Evolutionary conservation across 1,139 yeast genomes (phyloP), one percentile per base, ranked within the genome.

Genomic region (Kazachstania sp.): DNA sequence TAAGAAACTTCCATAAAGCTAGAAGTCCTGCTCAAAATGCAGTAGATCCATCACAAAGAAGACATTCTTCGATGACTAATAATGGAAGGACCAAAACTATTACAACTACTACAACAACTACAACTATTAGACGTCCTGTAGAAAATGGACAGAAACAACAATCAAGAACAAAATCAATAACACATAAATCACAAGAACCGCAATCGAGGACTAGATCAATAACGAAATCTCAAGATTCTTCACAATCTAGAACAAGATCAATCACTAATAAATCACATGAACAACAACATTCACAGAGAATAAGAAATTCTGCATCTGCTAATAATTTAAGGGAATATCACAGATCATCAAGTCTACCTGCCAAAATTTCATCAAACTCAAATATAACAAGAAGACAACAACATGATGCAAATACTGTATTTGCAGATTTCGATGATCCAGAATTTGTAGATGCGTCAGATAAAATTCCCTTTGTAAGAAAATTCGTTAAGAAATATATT

Each of bases 401-500:
- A 32, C 37, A 45, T 28, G 58, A 57, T n/a, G 59, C 58, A 9
- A 54, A 58, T 18, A 45, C 51, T 11, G 51, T 59, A 15, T 61
- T 61, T 41, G 52, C 53, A n/a, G 60, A 51, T 19, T 61, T 61
- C 47, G 65, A 63, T 18, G 64, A 63, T 1, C 49, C 48, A 1
- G 20, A 15, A 28, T 29, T 29, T 46, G 53, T 16, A 50, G 51
- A 12, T 9, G 30, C 34, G 6, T 12, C 11, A 30, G 34, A 31
- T 13, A 30, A 6, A 4, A 7, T 23, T 20, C 28, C 28, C n/a
- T n/a, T n/a, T 28, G 28, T 4, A n/a, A 32, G 20, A 37, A 34
- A 6, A 34, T 41, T 16, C 37, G 19, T 60, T 71, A 72, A 72
- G 47, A 73, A 68, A 51, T 74, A 73, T 57, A 65, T 74, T 30